These are phyloP conservation scores for Lophiotrema nucula DNA, from an alignment of 495 filamentous ascomycete genomes.

Conservation along the genomic window DNA sequence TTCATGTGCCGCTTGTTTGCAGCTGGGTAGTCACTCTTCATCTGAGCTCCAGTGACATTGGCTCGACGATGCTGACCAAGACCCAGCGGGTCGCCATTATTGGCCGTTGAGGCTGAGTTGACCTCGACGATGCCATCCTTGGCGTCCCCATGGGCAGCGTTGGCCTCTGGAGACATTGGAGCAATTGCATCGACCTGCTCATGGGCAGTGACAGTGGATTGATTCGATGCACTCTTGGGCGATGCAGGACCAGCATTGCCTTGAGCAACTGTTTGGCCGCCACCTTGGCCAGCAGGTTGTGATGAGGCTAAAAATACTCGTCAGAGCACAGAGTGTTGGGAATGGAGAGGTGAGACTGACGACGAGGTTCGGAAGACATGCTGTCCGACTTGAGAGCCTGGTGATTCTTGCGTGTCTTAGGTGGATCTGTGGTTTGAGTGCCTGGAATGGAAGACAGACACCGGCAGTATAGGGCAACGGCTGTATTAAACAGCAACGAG, in stretches of 20 bases:
- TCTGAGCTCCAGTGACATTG: conserved; percentile 44
- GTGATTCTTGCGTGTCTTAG: conserved; percentile 1
- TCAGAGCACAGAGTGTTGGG: conserved; percentile 12
- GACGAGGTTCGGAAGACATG: conserved; percentile 26
- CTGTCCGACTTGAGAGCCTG: conserved; percentile 6
- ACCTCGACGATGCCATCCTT: conserved; percentile 15
- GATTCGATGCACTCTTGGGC: conserved; percentile 20
- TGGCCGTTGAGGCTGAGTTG: background rate
- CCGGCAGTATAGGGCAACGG: conserved; percentile 10
- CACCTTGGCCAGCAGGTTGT: conserved; percentile 14
- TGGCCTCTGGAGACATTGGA: conserved; percentile 8
- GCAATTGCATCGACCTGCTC: conserved; percentile 21
- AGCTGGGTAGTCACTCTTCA: conserved; percentile 48
- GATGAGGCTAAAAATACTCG: conserved; percentile 26
- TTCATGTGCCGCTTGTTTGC: conserved; percentile 47
- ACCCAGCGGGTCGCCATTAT: conserved; percentile 43
- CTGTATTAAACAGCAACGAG: conserved; percentile 28
- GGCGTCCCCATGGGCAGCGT: conserved; percentile 7
- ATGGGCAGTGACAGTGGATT: conserved; percentile 22
- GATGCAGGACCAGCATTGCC: conserved; percentile 1
- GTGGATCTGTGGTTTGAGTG: conserved; percentile 21
- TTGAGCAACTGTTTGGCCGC: conserved; percentile 23
- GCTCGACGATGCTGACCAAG: conserved; percentile 46
- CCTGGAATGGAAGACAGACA: conserved; percentile 22
- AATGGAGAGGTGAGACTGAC: conserved; percentile 21